These are phyloP conservation scores for Umbelopsis sp. DNA, from an alignment of 192 early-diverging fungal genomes.

Conservation along the genomic window DNA sequence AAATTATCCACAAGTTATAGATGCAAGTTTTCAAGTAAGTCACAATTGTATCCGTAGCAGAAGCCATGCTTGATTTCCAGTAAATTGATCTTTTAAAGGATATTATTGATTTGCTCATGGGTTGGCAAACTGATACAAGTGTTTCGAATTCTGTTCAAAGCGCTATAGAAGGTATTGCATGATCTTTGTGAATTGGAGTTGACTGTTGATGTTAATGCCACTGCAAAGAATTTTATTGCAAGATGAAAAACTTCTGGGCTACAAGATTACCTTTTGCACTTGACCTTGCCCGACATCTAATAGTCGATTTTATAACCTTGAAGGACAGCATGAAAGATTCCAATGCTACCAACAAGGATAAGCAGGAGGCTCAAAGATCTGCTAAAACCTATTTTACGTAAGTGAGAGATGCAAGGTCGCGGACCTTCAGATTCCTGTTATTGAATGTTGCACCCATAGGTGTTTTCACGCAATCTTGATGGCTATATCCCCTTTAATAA, in stretches of 20 bases:
- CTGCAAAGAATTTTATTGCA: background rate
- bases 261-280: slow-evolving; percentile 48
- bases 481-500: slow-evolving; percentile 23
- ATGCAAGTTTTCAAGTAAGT: slow-evolving; percentile 27
- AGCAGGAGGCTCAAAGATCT: slow-evolving; percentile 13
- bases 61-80: background rate
- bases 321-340: background rate
- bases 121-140: slow-evolving; percentile 67
- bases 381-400: slow-evolving; percentile 29
- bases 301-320: slow-evolving; percentile 50
- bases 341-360: slow-evolving; percentile 1
- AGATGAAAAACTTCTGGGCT: slow-evolving; percentile 45
- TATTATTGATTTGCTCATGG: slow-evolving; percentile 69
- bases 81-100: slow-evolving; percentile 28
- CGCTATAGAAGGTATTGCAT: slow-evolving; percentile 49
- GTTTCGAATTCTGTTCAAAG: slow-evolving; percentile 40
- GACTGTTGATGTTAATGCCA: background rate
- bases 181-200: background rate
- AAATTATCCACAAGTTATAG: slow-evolving; percentile 8
- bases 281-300: slow-evolving; percentile 55
- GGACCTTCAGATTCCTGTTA: background rate
- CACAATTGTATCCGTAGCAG: background rate
- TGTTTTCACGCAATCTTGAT: slow-evolving; percentile 36
- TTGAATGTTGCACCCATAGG: slow-evolving; percentile 20
- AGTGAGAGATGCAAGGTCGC: background rate